Base-by-base conservation (phyloP, 805 yeast species). In the Jamesozyma piceae region DNA sequence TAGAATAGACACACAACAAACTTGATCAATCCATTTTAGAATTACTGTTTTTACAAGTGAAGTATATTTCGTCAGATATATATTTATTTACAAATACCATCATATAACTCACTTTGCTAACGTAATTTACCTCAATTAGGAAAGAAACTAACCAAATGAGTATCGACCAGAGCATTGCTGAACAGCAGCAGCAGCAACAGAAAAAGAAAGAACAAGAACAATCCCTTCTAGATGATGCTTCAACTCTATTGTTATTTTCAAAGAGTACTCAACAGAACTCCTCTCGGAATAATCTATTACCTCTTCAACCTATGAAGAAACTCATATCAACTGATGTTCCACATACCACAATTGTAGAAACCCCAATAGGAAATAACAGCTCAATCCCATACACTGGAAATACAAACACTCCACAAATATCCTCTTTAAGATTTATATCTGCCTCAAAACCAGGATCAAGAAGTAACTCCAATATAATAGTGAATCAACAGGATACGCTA, bases 201-300 rank as follows among this genome's bases (percentile, higher is more conserved):
- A 6, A 24, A 11, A 24, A 24, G 28, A 6, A 24, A 11, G 10
- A 24, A 15, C 38, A 45, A 29, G 57, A 54, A 20, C 51, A 49
- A 20, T 62, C 71, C 2, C 46, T 67, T 5, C 60, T 77, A 10
- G 78, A 76, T 49, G 82, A 77, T 62, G 82, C 83, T 1, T 74
- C 80, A 15, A 74, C 81, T 19, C 61, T 77, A 37, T 63, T 77
- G 42, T 72, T 76, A 80, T 75, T 77, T 54, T 79, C 80, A 20
- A 75, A 70, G 49, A 71, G 69, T 15, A 77, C 73, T 3, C 73
- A 55, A n/a, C 27, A 36, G 17, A 43, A 26, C n/a, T 35, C 21
- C n/a, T 13, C 35, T 5, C 28, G 15, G n/a, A 17, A 13, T 10
- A 18, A 17, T 26, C 13, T 11, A 9, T 27, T 27, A 29, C 3